phyloP scores from a whole-genome alignment of 1,139 yeast genomes.

The Arxiozyma slooffiae region DNA sequence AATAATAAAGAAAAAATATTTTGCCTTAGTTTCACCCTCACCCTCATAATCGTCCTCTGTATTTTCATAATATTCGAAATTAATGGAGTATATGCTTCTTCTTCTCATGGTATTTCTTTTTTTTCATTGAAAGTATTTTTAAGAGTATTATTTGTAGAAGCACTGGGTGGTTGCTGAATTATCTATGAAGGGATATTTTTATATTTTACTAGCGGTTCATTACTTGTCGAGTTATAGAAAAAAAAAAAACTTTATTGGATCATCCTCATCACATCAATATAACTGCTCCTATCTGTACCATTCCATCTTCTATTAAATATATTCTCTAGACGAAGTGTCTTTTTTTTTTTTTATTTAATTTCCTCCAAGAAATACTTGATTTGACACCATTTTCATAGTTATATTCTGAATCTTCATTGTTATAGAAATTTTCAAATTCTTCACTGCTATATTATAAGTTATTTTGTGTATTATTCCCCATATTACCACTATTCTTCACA shows the following conservation, averaged over 20 bases:
- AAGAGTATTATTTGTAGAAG: neutral
- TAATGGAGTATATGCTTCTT: constrained; percentile 19
- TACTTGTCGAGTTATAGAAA: neutral
- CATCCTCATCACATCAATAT: constrained; percentile 2
- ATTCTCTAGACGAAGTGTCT: constrained; percentile 15
- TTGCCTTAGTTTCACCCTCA: constrained; percentile 18
- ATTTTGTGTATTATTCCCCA: neutral
- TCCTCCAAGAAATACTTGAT: constrained; percentile 5
- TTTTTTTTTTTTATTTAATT: constrained; percentile 10
- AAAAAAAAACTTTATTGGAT: constrained; percentile 2
- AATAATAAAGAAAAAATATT: constrained; percentile 18
- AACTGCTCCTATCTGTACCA: neutral
- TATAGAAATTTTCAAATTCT: neutral
- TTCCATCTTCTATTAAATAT: constrained; percentile 12
- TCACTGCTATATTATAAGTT: neutral
- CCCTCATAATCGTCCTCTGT: constrained; percentile 28
- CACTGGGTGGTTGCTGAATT: neutral
- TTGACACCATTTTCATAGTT: constrained; percentile 9
- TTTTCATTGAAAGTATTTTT: neutral
- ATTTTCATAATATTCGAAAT: constrained; percentile 26
- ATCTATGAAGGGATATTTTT: neutral
- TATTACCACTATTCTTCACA: neutral
- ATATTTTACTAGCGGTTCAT: neutral
- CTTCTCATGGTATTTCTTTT: neutral
- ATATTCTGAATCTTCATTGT: constrained; percentile 2